Evolutionary conservation across 2,329 filamentous ascomycete genomes (phyloP).

Genomic region (Metarhizium guizhouense): DNA sequence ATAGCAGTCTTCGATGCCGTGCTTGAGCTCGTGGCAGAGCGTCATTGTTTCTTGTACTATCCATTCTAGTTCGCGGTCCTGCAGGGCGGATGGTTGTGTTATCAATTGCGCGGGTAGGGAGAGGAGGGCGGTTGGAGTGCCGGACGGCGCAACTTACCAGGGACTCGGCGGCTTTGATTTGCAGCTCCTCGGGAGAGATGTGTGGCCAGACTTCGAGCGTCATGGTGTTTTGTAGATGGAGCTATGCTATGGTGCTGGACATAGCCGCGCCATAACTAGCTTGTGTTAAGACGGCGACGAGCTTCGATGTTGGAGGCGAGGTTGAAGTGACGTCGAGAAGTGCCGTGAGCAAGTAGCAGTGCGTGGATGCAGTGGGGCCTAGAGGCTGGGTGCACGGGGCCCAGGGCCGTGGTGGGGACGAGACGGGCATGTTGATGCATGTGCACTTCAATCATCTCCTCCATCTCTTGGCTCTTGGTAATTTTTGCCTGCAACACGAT

Average conservation of each 20-base stretch:
- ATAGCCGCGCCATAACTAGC: background rate
- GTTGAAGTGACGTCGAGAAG: background rate
- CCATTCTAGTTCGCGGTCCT: slow-evolving; percentile 47
- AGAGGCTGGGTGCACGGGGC: too few relatives aligned
- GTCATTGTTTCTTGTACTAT: slow-evolving; percentile 40
- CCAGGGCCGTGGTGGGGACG: too few relatives aligned
- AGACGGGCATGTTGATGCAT: too few relatives aligned
- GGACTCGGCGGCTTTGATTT: slow-evolving; percentile 37
- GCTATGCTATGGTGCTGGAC: background rate
- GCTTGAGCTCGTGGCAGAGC: slow-evolving; percentile 40
- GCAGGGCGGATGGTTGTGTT: slow-evolving; percentile 8
- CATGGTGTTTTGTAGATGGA: slow-evolving; percentile 27
- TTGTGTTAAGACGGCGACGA: background rate
- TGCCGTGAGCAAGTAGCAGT: too few relatives aligned
- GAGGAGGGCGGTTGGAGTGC: too few relatives aligned
- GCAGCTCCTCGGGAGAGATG: slow-evolving; percentile 40
- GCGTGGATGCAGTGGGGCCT: too few relatives aligned
- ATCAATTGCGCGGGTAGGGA: too few relatives aligned
- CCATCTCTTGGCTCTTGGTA: too few relatives aligned
- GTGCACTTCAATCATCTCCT: too few relatives aligned
- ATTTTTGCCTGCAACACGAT: too few relatives aligned
- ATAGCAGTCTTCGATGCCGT: slow-evolving; percentile 80
- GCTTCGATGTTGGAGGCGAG: background rate
- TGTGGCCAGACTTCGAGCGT: slow-evolving; percentile 51
- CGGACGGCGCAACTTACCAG: slow-evolving; percentile 31